These are phyloP conservation scores for Pythium chondricola DNA, from an alignment of 352 stramenopile genomes.

Conservation along the genomic window DNA sequence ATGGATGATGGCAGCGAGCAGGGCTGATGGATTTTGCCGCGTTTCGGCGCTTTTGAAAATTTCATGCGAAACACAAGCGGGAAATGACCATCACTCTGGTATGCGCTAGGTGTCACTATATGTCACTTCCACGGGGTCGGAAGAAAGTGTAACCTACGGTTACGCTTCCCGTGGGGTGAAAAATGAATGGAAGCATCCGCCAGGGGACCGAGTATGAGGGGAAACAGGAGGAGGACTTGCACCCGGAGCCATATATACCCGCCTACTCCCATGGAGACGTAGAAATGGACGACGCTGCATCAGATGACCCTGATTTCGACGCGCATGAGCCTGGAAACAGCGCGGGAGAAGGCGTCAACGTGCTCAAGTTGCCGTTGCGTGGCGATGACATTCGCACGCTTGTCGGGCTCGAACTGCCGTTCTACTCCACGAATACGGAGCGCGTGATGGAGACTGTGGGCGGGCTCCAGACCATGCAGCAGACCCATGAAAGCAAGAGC, in stretches of 20 bases:
- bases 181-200: constrained; percentile 20
- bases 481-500: constrained; percentile 62
- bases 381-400: constrained; percentile 33
- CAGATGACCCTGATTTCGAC: not conserved
- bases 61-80: not conserved
- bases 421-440: constrained; percentile 43
- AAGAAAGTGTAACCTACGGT: no score
- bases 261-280: not conserved
- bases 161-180: no score
- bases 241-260: constrained; percentile 4
- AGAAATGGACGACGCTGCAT: constrained; percentile 1
- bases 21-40: constrained; percentile 1
- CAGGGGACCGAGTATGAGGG: constrained; percentile 7
- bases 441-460: constrained; percentile 57
- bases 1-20: not conserved
- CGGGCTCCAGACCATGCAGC: constrained; percentile 45
- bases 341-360: not conserved
- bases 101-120: constrained; percentile 2
- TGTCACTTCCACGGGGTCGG: no score
- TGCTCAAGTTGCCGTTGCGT: constrained; percentile 24
- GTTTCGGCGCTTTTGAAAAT: constrained; percentile 5
- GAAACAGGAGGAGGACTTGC: constrained; percentile 22
- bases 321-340: constrained; percentile 5
- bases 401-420: constrained; percentile 56
- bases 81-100: constrained; percentile 1